These are phyloP conservation scores for Xylariaceae sp. DNA, from an alignment of 2,329 filamentous ascomycete species.

Conservation along the genomic window DNA sequence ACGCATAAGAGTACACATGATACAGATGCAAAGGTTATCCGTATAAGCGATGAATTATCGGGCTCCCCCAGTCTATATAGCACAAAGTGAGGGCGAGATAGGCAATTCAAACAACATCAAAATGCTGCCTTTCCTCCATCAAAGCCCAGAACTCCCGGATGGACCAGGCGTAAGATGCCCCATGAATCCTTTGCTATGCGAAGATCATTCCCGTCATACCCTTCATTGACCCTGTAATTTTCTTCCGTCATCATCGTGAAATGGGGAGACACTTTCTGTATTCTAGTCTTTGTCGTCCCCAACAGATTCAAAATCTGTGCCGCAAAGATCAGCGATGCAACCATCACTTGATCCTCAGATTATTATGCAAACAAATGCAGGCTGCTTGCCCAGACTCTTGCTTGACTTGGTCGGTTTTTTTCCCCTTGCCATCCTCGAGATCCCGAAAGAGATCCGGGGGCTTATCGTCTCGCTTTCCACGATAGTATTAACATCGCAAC, in stretches of 20 bases:
- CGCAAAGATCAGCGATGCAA: background rate
- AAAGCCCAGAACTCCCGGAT: conserved; percentile 3
- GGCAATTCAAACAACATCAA: background rate
- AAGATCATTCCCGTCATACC: conserved; percentile 13
- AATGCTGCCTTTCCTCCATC: conserved; percentile 3
- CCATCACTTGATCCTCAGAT: no score
- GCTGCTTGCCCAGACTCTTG: no score
- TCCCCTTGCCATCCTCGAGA: no score
- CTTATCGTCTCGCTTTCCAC: no score
- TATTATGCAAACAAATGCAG: no score
- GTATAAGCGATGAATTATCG: conserved; percentile 1
- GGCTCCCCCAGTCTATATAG: conserved; percentile 5
- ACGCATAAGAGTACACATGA: background rate
- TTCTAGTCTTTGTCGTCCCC: conserved; percentile 4
- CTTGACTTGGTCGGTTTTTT: no score
- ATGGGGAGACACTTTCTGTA: background rate
- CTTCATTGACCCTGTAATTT: conserved; percentile 11
- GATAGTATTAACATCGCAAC: no score
- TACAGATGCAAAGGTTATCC: background rate
- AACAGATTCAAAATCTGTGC: background rate
- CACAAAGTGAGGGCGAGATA: background rate
- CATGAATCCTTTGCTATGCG: conserved; percentile 14
- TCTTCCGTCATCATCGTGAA: conserved; percentile 17
- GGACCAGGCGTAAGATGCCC: conserved; percentile 8
- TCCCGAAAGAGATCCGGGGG: no score